A percentile compares a stretch with the other conserved stretches of the same genome.
Evolutionary conservation across 1,284 basidiomycete species (phyloP).

Genomic region (Fomitopsis schrenkii): DNA sequence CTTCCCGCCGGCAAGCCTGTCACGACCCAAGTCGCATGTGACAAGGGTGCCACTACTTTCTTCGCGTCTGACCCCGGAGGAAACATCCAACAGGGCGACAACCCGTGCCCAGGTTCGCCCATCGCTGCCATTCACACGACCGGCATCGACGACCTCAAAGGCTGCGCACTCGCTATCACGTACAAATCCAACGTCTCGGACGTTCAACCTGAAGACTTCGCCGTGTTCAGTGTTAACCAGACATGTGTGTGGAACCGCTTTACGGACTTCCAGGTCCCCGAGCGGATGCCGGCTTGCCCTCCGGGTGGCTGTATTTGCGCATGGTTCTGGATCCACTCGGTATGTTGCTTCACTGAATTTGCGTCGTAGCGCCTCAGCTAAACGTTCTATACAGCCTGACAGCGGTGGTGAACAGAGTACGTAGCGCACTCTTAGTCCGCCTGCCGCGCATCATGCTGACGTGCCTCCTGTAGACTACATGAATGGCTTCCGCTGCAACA

Average conservation of each 20-base stretch:
- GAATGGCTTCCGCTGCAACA: slow-evolving; percentile 72
- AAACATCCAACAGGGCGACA: slow-evolving; percentile 43
- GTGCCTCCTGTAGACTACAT: slow-evolving; percentile 50
- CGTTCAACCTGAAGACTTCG: slow-evolving; percentile 65
- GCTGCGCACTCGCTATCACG: slow-evolving; percentile 69
- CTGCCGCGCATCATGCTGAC: neutral
- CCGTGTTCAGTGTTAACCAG: slow-evolving; percentile 71
- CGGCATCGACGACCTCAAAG: slow-evolving; percentile 51
- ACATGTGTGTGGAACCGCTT: slow-evolving; percentile 68
- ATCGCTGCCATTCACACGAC: slow-evolving; percentile 50
- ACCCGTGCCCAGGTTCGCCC: slow-evolving; percentile 49
- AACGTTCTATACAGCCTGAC: slow-evolving; percentile 24
- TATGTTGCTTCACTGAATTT: slow-evolving; percentile 18
- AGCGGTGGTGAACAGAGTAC: slow-evolving; percentile 43
- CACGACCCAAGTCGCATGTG: slow-evolving; percentile 54
- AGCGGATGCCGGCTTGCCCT: slow-evolving; percentile 66
- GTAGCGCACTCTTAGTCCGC: slow-evolving; percentile 8
- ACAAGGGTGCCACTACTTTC: slow-evolving; percentile 53
- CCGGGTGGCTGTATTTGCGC: slow-evolving; percentile 63
- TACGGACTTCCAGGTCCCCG: slow-evolving; percentile 66
- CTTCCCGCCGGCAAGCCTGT: slow-evolving; percentile 53
- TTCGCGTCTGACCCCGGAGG: slow-evolving; percentile 46
- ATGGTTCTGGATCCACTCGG: slow-evolving; percentile 74
- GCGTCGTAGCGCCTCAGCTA: neutral
- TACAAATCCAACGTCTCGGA: slow-evolving; percentile 58